Evolutionary conservation across 441 rosid genomes (phyloP), one percentile per base, ranked within the genome.

Genomic region (Brassica balearica): DNA sequence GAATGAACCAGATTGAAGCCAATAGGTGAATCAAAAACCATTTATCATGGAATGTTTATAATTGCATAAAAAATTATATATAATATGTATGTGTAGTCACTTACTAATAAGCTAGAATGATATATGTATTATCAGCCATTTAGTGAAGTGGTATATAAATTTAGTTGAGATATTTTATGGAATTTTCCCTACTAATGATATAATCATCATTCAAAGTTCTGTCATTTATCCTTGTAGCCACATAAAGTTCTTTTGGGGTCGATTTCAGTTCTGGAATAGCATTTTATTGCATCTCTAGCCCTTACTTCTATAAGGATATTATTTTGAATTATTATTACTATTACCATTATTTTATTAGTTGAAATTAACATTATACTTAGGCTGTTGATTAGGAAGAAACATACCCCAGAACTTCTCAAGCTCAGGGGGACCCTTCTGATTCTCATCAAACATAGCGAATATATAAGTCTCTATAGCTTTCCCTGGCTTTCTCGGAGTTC

Each of bases 381-480:
- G 84, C 69, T 84, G 84, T 29, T 34, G 46, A 41, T 69, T 62
- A 0, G 88, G 86, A 0, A 0, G 20, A 74, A 84, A 86, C 8
- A 88, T 71, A 7, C 92, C 90, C 78, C 77, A 86, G 1, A 77
- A 59, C 62, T 85, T 85, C 79, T 88, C 92, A 4, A 3, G 2
- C 67, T 87, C 87, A 0, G 85, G 89, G 0, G 88, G 90, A 0
- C 0, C 29, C 76, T 88, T 90, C 11, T 7, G 7, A 20, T 81
- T 62, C 81, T 90, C 91, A 32, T 90, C 73, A 36, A 87, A 90
- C 88, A 86, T 84, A 6, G 91, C 90, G 72, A 90, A 90, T 34
- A 90, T 69, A 69, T 90, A 88, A 10, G 92, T 74, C 58, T 90
- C 91, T 2, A 85, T 83, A 0, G 88, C 74, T 69, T 38, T 78